Conservation (phyloP, 2,329 filamentous ascomycete genomes). For the Sporothrix phasma region DNA sequence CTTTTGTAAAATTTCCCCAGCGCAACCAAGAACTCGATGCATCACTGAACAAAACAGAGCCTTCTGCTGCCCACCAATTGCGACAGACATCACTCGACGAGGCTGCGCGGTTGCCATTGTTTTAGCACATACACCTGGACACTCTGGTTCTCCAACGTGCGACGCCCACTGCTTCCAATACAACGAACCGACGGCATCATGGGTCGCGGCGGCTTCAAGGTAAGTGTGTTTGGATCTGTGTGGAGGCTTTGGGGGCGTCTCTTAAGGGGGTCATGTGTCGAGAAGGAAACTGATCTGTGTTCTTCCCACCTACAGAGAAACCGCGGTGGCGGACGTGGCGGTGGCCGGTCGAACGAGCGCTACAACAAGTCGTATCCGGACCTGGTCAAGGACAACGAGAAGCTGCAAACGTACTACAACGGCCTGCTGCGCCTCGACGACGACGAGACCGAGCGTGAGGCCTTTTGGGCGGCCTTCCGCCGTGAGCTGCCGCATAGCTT, state of each 20-base stretch:
- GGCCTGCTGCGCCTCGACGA: constrained; percentile 63
- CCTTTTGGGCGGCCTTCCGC: constrained; percentile 76
- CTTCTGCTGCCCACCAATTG: neutral
- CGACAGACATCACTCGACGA: neutral
- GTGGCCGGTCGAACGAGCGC: constrained; percentile 31
- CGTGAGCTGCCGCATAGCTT: constrained; percentile 93
- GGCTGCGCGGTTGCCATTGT: neutral
- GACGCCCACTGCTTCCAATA: neutral
- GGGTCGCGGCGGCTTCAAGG: constrained; percentile 19
- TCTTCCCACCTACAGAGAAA: constrained; percentile 19
- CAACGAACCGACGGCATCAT: constrained; percentile 9
- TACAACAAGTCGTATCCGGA: constrained; percentile 42
- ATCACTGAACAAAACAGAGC: neutral
- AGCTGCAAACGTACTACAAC: constrained; percentile 82
- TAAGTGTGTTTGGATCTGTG: neutral
- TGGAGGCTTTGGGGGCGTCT: neutral
- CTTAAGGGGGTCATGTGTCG: neutral
- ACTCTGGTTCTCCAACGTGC: neutral
- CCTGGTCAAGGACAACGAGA: constrained; percentile 69
- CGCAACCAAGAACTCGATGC: neutral
- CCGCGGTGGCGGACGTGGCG: constrained; percentile 26
- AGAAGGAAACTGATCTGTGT: neutral
- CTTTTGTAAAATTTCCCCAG: constrained; percentile 1
- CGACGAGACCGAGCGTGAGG: constrained; percentile 52
- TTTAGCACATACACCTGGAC: neutral